A percentile compares a stretch with the other conserved stretches of the same genome.
phyloP scores from a whole-genome alignment of 1,139 yeast species.

The Sugiyamaella grinbergsii region DNA sequence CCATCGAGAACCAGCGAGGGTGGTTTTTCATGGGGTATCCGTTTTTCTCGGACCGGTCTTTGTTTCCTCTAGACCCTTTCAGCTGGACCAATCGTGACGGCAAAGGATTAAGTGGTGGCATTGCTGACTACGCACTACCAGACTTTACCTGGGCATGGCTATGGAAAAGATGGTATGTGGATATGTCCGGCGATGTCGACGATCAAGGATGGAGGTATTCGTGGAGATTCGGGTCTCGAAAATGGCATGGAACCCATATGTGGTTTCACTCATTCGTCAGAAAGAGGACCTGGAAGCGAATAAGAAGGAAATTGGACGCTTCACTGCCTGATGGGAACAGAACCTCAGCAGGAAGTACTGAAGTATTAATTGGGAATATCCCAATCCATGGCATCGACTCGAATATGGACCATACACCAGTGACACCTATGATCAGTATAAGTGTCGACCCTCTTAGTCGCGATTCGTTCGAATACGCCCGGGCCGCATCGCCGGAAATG shows the following conservation, averaged over 20 bases:
- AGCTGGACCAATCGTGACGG: conserved; percentile 41
- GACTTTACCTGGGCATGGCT: conserved; percentile 70
- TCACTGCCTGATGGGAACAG: background rate
- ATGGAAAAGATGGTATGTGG: conserved; percentile 72
- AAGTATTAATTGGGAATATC: background rate
- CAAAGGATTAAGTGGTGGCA: conserved; percentile 41
- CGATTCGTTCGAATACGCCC: background rate
- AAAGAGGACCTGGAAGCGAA: conserved; percentile 46
- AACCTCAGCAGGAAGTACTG: background rate
- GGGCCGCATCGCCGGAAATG: conserved; percentile 5
- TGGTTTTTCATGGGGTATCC: conserved; percentile 65
- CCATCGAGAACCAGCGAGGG: conserved; percentile 72
- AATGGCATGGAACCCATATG: conserved; percentile 47
- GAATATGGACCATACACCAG: background rate
- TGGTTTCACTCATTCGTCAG: conserved; percentile 48
- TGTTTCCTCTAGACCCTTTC: conserved; percentile 64
- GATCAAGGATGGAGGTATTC: conserved; percentile 80
- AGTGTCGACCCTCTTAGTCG: conserved; percentile 1
- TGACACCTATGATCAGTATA: conserved; percentile 7
- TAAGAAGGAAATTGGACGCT: conserved; percentile 33
- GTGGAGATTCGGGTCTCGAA: conserved; percentile 40
- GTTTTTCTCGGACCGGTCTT: conserved; percentile 55
- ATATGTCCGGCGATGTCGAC: conserved; percentile 72
- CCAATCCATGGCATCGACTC: background rate
- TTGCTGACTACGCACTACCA: conserved; percentile 59